A percentile compares a stretch with the other conserved stretches of the same genome.
phyloP scores from a whole-genome alignment of 768 basidiomycete genomes.

The Mycena albidolilacea region DNA sequence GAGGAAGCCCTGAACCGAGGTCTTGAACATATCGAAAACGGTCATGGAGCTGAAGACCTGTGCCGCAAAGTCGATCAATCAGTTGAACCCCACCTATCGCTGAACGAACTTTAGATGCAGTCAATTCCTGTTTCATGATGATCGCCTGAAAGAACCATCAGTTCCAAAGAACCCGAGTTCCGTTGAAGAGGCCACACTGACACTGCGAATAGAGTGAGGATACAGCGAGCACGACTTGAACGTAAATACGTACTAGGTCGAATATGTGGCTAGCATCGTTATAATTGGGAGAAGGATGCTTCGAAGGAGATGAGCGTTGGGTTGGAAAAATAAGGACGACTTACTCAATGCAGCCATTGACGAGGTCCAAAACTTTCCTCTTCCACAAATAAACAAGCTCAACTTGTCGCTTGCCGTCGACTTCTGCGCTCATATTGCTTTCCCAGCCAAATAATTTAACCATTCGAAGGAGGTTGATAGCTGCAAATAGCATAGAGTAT shows the following conservation, averaged over 20 bases:
- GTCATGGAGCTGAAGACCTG: conserved; percentile 64
- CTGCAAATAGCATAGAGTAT: conserved; percentile 51
- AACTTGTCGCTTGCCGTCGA: conserved; percentile 70
- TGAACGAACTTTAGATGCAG: conserved; percentile 50
- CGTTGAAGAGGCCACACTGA: background rate
- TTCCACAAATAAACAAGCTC: conserved; percentile 71
- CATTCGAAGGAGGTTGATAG: conserved; percentile 72
- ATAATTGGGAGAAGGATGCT: conserved; percentile 73
- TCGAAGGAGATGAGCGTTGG: background rate
- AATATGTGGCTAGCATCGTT: conserved; percentile 76
- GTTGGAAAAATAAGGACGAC: conserved; percentile 27
- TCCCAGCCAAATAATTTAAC: conserved; percentile 81
- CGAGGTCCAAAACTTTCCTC: conserved; percentile 64
- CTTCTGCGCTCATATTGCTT: conserved; percentile 65
- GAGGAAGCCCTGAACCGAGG: conserved; percentile 59
- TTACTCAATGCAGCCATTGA: conserved; percentile 62
- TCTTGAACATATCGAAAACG: conserved; percentile 74
- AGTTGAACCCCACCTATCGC: background rate
- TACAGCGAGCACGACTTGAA: background rate
- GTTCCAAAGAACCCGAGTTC: conserved; percentile 10
- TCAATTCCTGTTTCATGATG: conserved; percentile 57
- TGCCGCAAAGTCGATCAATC: background rate
- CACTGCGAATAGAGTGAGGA: conserved; percentile 11
- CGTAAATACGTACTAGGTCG: conserved; percentile 62
- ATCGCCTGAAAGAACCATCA: conserved; percentile 45